These are phyloP conservation scores for Puccinia coronata DNA, from an alignment of 1,284 basidiomycete genomes.

Conservation along the genomic window DNA sequence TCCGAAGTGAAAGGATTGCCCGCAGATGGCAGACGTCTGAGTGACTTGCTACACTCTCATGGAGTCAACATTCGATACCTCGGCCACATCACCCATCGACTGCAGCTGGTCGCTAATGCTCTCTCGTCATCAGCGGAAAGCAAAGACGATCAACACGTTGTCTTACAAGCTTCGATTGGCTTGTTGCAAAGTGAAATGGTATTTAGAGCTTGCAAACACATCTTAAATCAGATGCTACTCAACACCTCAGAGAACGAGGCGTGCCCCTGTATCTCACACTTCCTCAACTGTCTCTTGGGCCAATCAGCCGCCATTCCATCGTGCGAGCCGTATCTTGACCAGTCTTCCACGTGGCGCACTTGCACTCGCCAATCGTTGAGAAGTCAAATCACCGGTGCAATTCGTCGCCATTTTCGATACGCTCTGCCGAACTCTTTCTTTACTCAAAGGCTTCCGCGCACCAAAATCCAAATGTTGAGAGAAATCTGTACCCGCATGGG, in stretches of 20 bases:
- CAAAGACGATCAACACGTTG: conserved; percentile 31
- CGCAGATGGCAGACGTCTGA: conserved; percentile 63
- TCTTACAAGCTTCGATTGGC: conserved; percentile 36
- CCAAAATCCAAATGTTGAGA: conserved; percentile 62
- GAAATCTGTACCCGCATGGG: conserved; percentile 63
- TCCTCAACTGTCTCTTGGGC: conserved; percentile 66
- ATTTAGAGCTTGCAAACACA: conserved; percentile 64
- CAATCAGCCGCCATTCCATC: conserved; percentile 60
- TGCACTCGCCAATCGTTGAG: conserved; percentile 62
- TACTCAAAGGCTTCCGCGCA: conserved; percentile 56
- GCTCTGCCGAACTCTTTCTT: conserved; percentile 60
- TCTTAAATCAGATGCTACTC: conserved; percentile 61
- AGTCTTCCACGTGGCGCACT: conserved; percentile 61
- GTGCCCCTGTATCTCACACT: conserved; percentile 62
- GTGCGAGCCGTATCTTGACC: conserved; percentile 59
- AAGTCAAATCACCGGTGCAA: conserved; percentile 60
- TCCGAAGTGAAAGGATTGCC: conserved; percentile 61
- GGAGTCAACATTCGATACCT: conserved; percentile 65
- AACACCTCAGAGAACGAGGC: conserved; percentile 60
- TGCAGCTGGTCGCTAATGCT: conserved; percentile 33
- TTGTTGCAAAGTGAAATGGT: conserved; percentile 64
- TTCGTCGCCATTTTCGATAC: conserved; percentile 63
- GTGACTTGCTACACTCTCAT: conserved; percentile 63
- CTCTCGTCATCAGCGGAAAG: conserved; percentile 3
- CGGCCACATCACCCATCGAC: conserved; percentile 45